Base-by-base conservation (phyloP, 2,329 filamentous ascomycete species). In the Arthrobotrys pseudoclavata region DNA sequence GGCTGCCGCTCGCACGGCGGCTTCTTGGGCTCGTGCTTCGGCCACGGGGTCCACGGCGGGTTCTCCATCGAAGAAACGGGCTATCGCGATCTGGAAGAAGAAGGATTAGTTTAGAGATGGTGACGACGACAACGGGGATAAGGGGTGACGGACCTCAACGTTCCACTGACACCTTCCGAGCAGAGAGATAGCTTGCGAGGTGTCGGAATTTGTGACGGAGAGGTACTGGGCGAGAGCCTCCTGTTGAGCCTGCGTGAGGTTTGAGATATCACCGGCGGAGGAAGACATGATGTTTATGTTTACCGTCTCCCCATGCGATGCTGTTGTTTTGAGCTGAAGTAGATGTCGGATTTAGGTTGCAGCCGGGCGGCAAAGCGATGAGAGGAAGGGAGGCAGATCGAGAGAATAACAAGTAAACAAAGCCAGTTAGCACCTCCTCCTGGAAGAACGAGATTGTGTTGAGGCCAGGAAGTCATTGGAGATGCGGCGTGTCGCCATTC, bases 51-150 rank as follows among this genome's bases (percentile, higher is more conserved):
- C 93, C 13, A 74, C 69, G 60, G 93, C 89, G 2, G 91, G 91
- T 85, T 98, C 96, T 81, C 96, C 96, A 82, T 99, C 96, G 83
- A 97, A 99, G 88, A 98, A 98, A 83, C 96, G 96, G 80, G 96
- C 90, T 79, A 99, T 95, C 72, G 96, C 95, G 81, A 98, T 97
- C 91, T 97, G 15, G 12, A 15, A 55, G 55, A n/a, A 7, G 34
- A 13, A 22, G 29, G 83, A 34, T 9, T 34, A 26, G 47, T 69
- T 64, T 66, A 50, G 70, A 18, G 1, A 13, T 45, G 15, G 6
- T 45, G n/a, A 34, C 7, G 31, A 34, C 7, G 31, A 34, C 7
- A 9, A 26, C 20, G 47, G 10, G 15, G 12, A 26, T 26, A 15
- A 31, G 50, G 22, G 24, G 47, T 75, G 52, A 69, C 84, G 42